phyloP scores from a whole-genome alignment of 2,329 filamentous ascomycete genomes.

The Xylariales sp. region DNA sequence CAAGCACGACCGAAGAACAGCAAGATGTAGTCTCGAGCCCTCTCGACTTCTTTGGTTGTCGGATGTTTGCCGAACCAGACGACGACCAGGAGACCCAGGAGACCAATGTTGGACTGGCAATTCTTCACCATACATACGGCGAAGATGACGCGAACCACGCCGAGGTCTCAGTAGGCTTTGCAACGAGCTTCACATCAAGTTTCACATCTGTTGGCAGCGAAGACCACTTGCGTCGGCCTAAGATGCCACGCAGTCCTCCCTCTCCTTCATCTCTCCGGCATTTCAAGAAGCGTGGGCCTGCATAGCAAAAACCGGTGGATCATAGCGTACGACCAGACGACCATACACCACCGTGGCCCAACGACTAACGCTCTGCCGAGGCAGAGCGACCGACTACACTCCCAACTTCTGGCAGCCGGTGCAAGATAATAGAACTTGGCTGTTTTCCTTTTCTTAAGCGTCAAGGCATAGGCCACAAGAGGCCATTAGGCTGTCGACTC shows the following conservation, averaged over 20 bases:
- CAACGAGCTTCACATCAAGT: constrained; percentile 1
- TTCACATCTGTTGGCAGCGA: neutral
- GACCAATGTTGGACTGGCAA: constrained; percentile 1
- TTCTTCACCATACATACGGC: neutral
- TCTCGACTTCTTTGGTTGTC: constrained; percentile 2
- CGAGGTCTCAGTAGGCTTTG: neutral
- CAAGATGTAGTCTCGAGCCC: neutral
- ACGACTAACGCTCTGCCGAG: no score
- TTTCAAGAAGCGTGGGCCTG: constrained; percentile 2
- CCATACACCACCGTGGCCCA: no score
- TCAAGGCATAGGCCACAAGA: no score
- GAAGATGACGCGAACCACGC: neutral
- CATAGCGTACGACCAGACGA: no score
- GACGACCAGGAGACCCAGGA: constrained; percentile 3
- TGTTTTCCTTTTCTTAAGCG: no score
- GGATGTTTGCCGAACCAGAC: constrained; percentile 1
- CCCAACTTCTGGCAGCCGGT: no score
- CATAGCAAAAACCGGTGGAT: neutral
- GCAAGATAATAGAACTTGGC: no score
- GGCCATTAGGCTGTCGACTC: no score
- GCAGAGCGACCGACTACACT: no score
- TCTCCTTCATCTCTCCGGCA: neutral
- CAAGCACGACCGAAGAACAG: neutral
- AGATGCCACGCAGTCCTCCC: constrained; percentile 2
- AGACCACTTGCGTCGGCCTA: neutral